Percentiles rank a stretch among this genome's conserved stretches.
phyloP scores from a whole-genome alignment of 1,284 basidiomycete genomes.

The Ustilago nuda region DNA sequence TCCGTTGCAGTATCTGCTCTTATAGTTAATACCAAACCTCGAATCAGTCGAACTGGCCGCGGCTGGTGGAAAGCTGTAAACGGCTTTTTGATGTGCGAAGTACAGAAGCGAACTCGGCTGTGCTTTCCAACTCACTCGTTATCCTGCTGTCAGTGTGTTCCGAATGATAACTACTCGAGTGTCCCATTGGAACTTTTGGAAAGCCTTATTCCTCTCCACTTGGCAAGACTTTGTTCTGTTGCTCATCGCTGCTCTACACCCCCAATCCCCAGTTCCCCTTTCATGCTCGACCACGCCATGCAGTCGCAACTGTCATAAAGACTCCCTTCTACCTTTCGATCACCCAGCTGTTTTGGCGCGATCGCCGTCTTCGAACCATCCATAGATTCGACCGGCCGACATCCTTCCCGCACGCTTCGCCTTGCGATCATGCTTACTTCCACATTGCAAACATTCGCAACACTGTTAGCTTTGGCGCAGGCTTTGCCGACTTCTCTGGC shows the following conservation, averaged over 20 bases:
- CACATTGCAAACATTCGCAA: not conserved
- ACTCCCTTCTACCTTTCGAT: not conserved
- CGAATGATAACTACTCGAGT: not conserved
- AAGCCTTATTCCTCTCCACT: not conserved
- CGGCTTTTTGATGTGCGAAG: not conserved
- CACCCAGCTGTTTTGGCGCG: not conserved
- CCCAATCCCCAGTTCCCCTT: not conserved
- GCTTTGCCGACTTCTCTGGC: constrained; percentile 12
- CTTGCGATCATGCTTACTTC: constrained; percentile 16
- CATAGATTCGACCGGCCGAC: not conserved
- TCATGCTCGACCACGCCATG: not conserved
- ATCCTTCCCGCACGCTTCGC: not conserved
- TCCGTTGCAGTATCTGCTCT: not conserved
- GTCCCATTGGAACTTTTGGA: not conserved
- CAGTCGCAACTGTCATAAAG: not conserved
- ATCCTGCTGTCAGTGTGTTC: not conserved
- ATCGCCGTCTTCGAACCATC: constrained; percentile 7
- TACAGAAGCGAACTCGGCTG: constrained; percentile 5
- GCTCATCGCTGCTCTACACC: not conserved
- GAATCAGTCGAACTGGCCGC: not conserved
- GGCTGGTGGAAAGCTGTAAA: not conserved
- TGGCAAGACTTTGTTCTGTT: not conserved
- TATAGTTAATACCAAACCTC: not conserved
- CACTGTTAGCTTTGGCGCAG: constrained; percentile 14
- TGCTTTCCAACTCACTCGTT: not conserved